Evolutionary conservation across 768 basidiomycete species (phyloP).

Genomic region (Pisolithus orientalis): DNA sequence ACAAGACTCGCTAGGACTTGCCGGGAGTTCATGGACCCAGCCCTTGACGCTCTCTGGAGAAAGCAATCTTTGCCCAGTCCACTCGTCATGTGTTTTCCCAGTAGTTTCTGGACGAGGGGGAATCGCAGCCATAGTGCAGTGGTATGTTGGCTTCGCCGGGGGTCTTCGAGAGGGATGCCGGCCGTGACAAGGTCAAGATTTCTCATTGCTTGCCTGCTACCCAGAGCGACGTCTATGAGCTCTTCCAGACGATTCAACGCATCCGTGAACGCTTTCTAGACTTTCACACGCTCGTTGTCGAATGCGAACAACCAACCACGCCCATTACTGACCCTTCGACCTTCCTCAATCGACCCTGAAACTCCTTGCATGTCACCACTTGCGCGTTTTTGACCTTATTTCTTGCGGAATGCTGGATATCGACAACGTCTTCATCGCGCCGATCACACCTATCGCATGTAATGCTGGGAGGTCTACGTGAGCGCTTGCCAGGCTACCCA

Average conservation of each 20-base stretch:
- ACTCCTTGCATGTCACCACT: conserved; percentile 15
- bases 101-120: conserved; percentile 17
- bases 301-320: no score
- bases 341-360: conserved; percentile 19
- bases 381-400: conserved; percentile 17
- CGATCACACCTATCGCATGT: conserved; percentile 14
- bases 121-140: not conserved
- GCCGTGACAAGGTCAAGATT: conserved; percentile 8
- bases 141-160: no score
- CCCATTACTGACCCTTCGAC: conserved; percentile 10
- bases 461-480: conserved; percentile 19
- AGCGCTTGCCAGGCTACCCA: conserved; percentile 14
- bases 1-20: conserved; percentile 26
- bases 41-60: conserved; percentile 25
- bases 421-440: conserved; percentile 20
- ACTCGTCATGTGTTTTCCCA: conserved; percentile 22
- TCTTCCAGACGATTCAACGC: conserved; percentile 15
- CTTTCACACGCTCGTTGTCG: conserved; percentile 13
- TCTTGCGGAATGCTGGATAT: conserved; percentile 23
- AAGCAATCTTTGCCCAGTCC: conserved; percentile 25
- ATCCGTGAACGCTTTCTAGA: not conserved
- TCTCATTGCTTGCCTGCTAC: conserved; percentile 24
- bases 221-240: conserved; percentile 12
- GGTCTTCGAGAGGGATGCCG: no score
- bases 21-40: conserved; percentile 20